Percentiles rank a stretch among this genome's conserved stretches.
These are phyloP conservation scores for Yueomyces sp. DNA, from an alignment of 1,139 yeast genomes.

Conservation along the genomic window DNA sequence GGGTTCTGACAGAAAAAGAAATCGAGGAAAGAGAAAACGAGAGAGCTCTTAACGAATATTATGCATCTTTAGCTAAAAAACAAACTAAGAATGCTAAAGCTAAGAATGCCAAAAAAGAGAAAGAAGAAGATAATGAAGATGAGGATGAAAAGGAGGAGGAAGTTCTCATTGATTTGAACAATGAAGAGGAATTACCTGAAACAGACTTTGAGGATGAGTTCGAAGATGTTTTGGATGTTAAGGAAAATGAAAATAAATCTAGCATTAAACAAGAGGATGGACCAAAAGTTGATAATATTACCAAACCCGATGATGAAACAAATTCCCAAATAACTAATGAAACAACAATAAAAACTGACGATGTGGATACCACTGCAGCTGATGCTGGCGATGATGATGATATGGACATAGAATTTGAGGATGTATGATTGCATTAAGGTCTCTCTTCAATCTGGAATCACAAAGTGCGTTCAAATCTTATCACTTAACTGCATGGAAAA, in stretches of 20 bases:
- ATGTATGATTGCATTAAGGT: slow-evolving; percentile 15
- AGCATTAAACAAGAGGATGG: background rate
- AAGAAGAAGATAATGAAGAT: slow-evolving; percentile 19
- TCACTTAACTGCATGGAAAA: too few species aligned
- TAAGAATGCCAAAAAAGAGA: slow-evolving; percentile 33
- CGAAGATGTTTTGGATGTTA: slow-evolving; percentile 31
- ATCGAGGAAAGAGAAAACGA: slow-evolving; percentile 43
- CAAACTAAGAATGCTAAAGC: slow-evolving; percentile 39
- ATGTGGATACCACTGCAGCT: slow-evolving; percentile 19
- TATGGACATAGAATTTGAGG: slow-evolving; percentile 25
- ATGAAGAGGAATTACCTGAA: slow-evolving; percentile 9
- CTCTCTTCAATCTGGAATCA: too few species aligned
- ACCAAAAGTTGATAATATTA: background rate
- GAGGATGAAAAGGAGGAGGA: slow-evolving; percentile 28
- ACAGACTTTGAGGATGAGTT: slow-evolving; percentile 16
- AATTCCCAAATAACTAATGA: slow-evolving; percentile 4
- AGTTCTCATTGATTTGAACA: slow-evolving; percentile 34
- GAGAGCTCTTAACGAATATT: slow-evolving; percentile 47
- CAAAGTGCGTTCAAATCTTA: too few species aligned
- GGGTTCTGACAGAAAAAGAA: slow-evolving; percentile 18
- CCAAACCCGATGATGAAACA: slow-evolving; percentile 10
- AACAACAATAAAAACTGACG: slow-evolving; percentile 17
- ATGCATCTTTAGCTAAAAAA: slow-evolving; percentile 43
- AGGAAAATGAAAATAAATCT: slow-evolving; percentile 1
- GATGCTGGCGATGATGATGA: slow-evolving; percentile 21